Conservation (phyloP, 208 protist genomes). For the Leishmania aethiopica region DNA sequence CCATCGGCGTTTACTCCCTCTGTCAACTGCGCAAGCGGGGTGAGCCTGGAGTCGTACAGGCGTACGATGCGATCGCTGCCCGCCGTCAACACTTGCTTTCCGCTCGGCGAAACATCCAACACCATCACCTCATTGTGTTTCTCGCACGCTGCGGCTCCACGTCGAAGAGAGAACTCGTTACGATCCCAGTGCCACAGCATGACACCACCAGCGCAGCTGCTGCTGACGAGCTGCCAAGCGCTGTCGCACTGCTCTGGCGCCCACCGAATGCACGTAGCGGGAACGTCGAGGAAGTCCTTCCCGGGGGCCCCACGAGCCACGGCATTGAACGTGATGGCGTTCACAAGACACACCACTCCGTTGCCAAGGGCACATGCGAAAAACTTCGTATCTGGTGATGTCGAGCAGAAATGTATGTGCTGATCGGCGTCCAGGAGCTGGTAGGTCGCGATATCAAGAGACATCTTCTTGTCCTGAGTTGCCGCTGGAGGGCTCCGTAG, state of each 20-base stretch:
- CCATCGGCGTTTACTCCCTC: conserved; percentile 46
- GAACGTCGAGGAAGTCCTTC: conserved; percentile 44
- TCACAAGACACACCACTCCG: conserved; percentile 50
- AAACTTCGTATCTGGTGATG: conserved; percentile 60
- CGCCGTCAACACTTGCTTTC: conserved; percentile 63
- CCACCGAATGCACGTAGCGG: conserved; percentile 72
- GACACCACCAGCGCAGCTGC: conserved; percentile 59
- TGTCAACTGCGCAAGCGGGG: conserved; percentile 38
- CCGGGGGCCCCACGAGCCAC: conserved; percentile 25
- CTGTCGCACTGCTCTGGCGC: conserved; percentile 15
- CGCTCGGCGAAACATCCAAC: conserved; percentile 63
- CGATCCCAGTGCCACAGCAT: conserved; percentile 69
- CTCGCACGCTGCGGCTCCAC: conserved; percentile 38
- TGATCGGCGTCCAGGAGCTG: conserved; percentile 32
- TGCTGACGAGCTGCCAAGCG: conserved; percentile 51
- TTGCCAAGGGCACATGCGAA: conserved; percentile 61
- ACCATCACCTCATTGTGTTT: conserved; percentile 70
- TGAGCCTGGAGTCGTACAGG: conserved; percentile 62
- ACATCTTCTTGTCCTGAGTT: conserved; percentile 1
- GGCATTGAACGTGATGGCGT: conserved; percentile 30
- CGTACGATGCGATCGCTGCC: conserved; percentile 86
- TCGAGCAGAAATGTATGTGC: conserved; percentile 39
- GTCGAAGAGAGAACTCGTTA: conserved; percentile 20
- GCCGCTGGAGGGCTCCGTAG: not conserved
- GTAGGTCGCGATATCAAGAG: conserved; percentile 6